Percentiles rank a stretch among this genome's conserved stretches.
These are phyloP conservation scores for Globisporangium nunn DNA, from an alignment of 352 stramenopile genomes.

Conservation along the genomic window DNA sequence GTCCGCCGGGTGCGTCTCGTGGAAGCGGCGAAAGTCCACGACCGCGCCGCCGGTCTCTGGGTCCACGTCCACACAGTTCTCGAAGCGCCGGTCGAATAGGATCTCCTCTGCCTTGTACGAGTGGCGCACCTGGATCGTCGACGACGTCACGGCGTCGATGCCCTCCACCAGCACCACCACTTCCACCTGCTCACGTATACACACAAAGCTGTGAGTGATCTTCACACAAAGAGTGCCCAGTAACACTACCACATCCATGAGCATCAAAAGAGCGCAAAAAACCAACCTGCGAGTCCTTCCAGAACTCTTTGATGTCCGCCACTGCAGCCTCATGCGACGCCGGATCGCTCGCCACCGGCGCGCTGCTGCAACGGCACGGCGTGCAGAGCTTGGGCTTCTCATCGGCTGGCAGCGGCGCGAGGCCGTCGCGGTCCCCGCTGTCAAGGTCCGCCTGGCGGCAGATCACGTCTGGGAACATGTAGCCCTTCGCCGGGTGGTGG, in stretches of 20 bases:
- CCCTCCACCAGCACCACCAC: conserved; percentile 96
- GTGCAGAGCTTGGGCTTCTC: conserved; percentile 26
- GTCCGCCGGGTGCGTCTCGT: conserved; percentile 58
- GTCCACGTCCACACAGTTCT: conserved; percentile 86
- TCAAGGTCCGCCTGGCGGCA: conserved; percentile 50
- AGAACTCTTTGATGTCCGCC: conserved; percentile 67
- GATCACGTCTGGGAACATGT: conserved; percentile 66
- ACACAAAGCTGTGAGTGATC: conserved; percentile 5
- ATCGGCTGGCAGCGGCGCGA: conserved; percentile 19
- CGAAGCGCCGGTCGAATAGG: conserved; percentile 89
- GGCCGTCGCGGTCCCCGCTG: conserved; percentile 52
- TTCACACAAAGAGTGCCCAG: neutral
- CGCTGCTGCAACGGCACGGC: conserved; percentile 30
- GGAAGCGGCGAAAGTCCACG: conserved; percentile 88
- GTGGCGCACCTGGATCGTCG: conserved; percentile 93
- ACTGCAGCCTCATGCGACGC: conserved; percentile 24
- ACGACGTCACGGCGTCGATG: conserved; percentile 92
- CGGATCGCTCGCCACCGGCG: conserved; percentile 15
- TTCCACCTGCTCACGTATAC: conserved; percentile 69
- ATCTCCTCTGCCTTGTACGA: conserved; percentile 93
- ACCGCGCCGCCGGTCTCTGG: conserved; percentile 67
- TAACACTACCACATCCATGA: neutral
- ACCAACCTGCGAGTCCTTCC: conserved; percentile 63
- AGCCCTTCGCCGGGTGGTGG: conserved; percentile 53
- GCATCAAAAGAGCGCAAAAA: neutral